Conservation (phyloP, 345 rosid species). For the Sapria himalayana region DNA sequence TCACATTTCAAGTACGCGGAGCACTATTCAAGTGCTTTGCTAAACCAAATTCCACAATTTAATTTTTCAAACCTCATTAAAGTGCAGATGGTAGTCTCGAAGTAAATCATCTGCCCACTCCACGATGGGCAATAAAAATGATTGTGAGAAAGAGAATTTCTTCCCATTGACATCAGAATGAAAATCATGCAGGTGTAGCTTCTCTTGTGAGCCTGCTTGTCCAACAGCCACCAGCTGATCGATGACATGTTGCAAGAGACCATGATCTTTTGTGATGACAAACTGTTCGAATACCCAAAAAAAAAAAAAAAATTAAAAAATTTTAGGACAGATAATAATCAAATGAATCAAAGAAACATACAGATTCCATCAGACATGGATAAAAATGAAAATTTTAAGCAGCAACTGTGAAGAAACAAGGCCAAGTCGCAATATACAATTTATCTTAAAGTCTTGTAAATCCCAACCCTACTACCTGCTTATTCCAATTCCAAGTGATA, state of each 20-base stretch:
- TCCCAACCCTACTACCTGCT: too few relatives aligned
- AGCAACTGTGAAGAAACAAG: too few relatives aligned
- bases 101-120: constrained; percentile 82
- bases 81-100: constrained; percentile 77
- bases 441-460: too few relatives aligned
- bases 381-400: too few relatives aligned
- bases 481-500: too few relatives aligned
- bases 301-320: background rate
- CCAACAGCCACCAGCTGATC: constrained; percentile 79
- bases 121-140: constrained; percentile 69
- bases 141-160: constrained; percentile 58
- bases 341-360: background rate
- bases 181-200: constrained; percentile 72
- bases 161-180: constrained; percentile 39
- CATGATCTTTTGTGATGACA: constrained; percentile 61
- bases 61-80: constrained; percentile 47
- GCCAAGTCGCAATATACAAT: too few relatives aligned
- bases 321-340: background rate
- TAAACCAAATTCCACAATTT: too few relatives aligned
- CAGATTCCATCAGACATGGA: too few relatives aligned
- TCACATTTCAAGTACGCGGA: too few relatives aligned
- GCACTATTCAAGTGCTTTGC: too few relatives aligned
- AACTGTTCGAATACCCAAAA: constrained; percentile 34
- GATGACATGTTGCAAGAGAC: constrained; percentile 65
- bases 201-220: constrained; percentile 93